Percentiles rank a stretch among this genome's conserved stretches.
Conservation (phyloP, 805 yeast species). For the Clavispora carvajalis region DNA sequence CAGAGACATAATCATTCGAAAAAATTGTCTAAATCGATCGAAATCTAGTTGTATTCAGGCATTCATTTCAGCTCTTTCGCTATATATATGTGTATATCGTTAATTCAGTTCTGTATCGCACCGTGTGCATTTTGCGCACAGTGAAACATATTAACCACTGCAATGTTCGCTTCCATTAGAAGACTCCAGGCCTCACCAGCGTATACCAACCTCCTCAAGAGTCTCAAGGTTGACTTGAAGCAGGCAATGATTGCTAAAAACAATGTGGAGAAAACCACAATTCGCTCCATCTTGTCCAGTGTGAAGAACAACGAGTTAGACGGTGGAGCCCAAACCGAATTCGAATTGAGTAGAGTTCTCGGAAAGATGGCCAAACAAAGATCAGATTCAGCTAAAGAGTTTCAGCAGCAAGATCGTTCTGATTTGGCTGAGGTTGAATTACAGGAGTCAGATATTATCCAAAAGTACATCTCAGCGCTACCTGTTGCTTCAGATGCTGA, state of each 20-base stretch:
- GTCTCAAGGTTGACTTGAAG: conserved; percentile 19
- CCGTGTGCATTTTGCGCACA: neutral
- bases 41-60: too few species aligned
- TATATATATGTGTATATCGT: too few species aligned
- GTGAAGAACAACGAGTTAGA: conserved; percentile 37
- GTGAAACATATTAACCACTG: neutral
- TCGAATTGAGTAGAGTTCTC: conserved; percentile 14
- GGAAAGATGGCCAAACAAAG: conserved; percentile 45
- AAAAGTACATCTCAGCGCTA: conserved; percentile 32
- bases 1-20: too few species aligned
- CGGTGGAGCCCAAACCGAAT: conserved; percentile 21
- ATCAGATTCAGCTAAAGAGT: conserved; percentile 45
- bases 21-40: too few species aligned
- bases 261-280: conserved; percentile 33
- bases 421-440: conserved; percentile 54
- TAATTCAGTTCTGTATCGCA: neutral
- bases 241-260: conserved; percentile 22
- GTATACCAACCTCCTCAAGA: conserved; percentile 21
- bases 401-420: conserved; percentile 37
- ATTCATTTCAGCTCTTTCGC: too few species aligned
- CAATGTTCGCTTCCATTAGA: conserved; percentile 15
- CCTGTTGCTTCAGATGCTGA: conserved; percentile 47
- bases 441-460: conserved; percentile 40
- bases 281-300: conserved; percentile 37
- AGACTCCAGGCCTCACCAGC: conserved; percentile 31